Base-by-base conservation (phyloP, 495 filamentous ascomycete species). In the Aspergillus avenaceus region DNA sequence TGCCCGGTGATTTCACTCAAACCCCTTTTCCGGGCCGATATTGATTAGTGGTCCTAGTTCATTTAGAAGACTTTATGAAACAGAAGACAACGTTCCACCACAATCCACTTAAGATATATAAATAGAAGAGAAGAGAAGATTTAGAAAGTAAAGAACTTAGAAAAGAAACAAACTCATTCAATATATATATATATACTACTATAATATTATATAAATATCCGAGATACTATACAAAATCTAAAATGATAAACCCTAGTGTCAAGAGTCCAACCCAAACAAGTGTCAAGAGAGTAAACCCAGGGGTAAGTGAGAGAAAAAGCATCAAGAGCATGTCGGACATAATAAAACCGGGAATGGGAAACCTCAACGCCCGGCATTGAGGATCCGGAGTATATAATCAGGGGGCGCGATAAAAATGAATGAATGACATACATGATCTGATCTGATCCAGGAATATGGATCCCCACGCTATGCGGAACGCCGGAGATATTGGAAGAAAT, bases 401-500 rank as follows among this genome's bases (percentile, higher is more conserved):
- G 28, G 18, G 26, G 29, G 34, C 40, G 45, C 56, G 44, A 56
- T 5, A 7, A 4, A 5, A 8, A 55, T 54, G 16, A 60, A 52
- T 27, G 47, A 54, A 44, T 46, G 53, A 56, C 53, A 60, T 60
- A 54, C 53, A 60, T 53, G 50, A 53, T 38, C 50, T 38, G 27
- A 31, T n/a, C 14, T 8, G 44, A 32, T 34, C 18, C 27, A 47
- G 44, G 29, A 12, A 41, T 27, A 23, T 19, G 19, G 26, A 12
- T 47, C 50, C 59, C 55, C 52, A 58, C 59, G 59, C 59, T 58
- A 62, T 58, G 59, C 59, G 47, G 45, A 61, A 54, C 22, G 43
- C 49, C 34, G 49, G 32, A 46, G n/a, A n/a, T n/a, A n/a, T n/a
- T n/a, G 27, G 24, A 7, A 41, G 12, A 41, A 43, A 43, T 5